phyloP scores from a whole-genome alignment of 2,329 filamentous ascomycete genomes.

The Cercospora beticola region DNA sequence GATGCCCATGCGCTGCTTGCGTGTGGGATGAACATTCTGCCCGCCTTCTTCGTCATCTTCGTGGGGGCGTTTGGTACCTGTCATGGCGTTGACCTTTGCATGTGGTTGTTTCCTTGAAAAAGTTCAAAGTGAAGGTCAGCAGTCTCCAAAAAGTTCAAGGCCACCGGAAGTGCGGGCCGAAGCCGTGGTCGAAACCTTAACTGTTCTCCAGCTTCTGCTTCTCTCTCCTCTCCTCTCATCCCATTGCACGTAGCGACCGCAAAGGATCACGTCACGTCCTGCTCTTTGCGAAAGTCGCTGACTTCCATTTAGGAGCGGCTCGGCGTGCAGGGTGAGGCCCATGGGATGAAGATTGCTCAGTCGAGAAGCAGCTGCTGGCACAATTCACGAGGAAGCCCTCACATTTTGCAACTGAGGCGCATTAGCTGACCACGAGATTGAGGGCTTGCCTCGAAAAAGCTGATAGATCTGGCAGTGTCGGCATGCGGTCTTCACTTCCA shows the following conservation, averaged over 20 bases:
- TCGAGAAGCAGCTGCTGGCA: background rate
- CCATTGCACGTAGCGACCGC: background rate
- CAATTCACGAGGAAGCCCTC: background rate
- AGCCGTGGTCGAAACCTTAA: background rate
- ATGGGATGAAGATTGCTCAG: background rate
- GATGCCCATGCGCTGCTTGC: slow-evolving; percentile 33
- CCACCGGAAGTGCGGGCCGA: background rate
- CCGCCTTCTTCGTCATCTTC: slow-evolving; percentile 20
- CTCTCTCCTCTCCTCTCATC: background rate
- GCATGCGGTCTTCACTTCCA: background rate
- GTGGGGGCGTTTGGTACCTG: slow-evolving; percentile 29
- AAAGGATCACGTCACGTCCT: background rate
- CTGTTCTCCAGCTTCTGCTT: background rate
- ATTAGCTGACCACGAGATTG: background rate
- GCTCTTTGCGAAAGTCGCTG: background rate
- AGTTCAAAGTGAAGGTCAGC: background rate
- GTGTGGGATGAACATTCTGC: slow-evolving; percentile 32
- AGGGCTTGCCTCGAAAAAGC: background rate
- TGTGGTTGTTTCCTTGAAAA: background rate
- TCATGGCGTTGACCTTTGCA: slow-evolving; percentile 19
- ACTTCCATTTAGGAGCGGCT: background rate
- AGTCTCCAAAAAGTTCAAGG: background rate
- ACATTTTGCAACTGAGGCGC: background rate
- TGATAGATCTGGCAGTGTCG: background rate
- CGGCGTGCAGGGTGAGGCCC: background rate